Conservation (phyloP, 306 rosid species). For the Prunus kanzakura region DNA sequence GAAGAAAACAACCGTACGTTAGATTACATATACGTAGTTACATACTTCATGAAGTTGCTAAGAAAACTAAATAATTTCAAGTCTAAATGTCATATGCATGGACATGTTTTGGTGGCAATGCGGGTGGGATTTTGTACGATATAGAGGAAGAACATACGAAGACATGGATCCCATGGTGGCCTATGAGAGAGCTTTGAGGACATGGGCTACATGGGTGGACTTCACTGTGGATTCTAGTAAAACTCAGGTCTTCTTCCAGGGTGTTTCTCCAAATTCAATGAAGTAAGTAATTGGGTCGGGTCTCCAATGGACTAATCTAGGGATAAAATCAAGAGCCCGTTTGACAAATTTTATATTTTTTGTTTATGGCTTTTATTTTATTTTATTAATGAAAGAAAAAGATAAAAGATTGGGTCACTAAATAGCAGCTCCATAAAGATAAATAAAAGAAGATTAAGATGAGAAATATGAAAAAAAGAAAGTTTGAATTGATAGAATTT, state of each 20-base stretch:
- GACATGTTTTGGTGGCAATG: not conserved
- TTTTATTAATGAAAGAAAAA: too few relatives aligned
- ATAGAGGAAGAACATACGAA: not conserved
- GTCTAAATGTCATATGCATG: not conserved
- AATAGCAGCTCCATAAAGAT: too few relatives aligned
- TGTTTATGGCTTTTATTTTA: too few relatives aligned
- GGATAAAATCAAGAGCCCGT: too few relatives aligned
- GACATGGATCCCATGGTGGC: slow-evolving; percentile 15
- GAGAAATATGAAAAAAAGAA: too few relatives aligned
- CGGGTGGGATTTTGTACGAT: slow-evolving; percentile 25
- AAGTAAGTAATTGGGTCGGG: slow-evolving; percentile 2
- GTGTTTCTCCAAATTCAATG: slow-evolving; percentile 21
- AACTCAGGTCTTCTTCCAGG: slow-evolving; percentile 22
- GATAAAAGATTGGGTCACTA: too few relatives aligned
- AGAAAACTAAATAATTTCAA: not conserved
- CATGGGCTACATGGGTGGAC: slow-evolving; percentile 29
- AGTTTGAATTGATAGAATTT: too few relatives aligned
- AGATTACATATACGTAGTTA: not conserved
- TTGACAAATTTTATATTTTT: too few relatives aligned
- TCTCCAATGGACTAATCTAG: not conserved
- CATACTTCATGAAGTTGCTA: not conserved
- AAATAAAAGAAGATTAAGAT: too few relatives aligned
- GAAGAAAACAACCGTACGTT: slow-evolving; percentile 47
- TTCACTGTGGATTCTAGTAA: slow-evolving; percentile 3
- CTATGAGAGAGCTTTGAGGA: slow-evolving; percentile 17